Base-by-base conservation (phyloP, 306 rosid species). In the Ceratonia siliqua region DNA sequence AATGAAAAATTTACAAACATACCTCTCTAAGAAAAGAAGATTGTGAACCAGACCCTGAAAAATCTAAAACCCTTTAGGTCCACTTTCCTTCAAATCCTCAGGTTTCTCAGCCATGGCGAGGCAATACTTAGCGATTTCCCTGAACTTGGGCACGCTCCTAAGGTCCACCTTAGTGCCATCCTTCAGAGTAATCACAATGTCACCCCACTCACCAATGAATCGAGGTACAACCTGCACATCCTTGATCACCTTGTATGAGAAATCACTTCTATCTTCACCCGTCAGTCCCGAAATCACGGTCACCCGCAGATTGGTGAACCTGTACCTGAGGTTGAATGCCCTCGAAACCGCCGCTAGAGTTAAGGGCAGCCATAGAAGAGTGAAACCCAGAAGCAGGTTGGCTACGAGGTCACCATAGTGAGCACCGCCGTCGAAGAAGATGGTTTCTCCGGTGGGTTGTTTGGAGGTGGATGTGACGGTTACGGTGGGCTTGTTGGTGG, bases 401-500 rank as follows among this genome's bases (percentile, higher is more conserved):
- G 94, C 87, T 0, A 78, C 11, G 0, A 94, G 95, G 77, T 94
- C 97, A 0, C 98, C 96, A 54, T 88, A 90, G 82, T 91, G 98
- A 30, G 96, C 92, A n/a, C 98, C 98, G 0, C 98, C 97, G 87
- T 94, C 98, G 85, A 94, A 91, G 88, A 83, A 94, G 35, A 94
- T 39, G 43, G 83, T 83, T 68, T 94, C 98, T 27, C 81, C 75
- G 17, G 78, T 20, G 73, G 86, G 85, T 14, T 84, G 78, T 68
- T 79, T 59, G 69, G 76, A 0, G 39, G 79, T 0, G 52, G 76
- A 10, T 27, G 56, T 18, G 65, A 78, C 12, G 38, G 81, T n/a
- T 76, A 46, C 30, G 72, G 74, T 56, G 76, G 93, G 82, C 24
- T 86, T 83, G 88, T 83, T 83, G 32, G 97, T 80, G 1, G 97